phyloP scores from a whole-genome alignment of 208 protist genomes.

The Paratrypanosoma confusum region DNA sequence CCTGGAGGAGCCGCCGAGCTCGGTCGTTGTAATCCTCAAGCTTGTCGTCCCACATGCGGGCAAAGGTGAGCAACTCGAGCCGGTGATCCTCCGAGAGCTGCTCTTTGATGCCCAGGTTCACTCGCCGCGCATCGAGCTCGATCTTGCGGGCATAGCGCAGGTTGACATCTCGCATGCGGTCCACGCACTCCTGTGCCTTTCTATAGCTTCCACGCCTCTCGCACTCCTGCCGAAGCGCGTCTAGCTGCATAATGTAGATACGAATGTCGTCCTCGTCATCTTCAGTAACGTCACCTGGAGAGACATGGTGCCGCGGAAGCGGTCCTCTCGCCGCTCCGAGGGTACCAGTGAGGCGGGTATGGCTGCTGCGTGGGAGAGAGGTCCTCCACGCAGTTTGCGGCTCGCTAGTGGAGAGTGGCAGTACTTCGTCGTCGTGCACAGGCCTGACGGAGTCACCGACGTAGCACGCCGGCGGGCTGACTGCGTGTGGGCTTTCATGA shows the following conservation, averaged over 20 bases:
- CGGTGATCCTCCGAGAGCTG: constrained; percentile 18
- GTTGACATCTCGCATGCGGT: constrained; percentile 32
- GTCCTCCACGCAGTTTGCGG: too few species aligned
- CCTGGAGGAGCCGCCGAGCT: constrained; percentile 14
- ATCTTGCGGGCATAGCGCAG: constrained; percentile 28
- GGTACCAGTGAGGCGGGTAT: too few species aligned
- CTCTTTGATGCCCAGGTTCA: constrained; percentile 13
- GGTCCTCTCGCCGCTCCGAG: too few species aligned
- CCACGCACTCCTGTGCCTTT: constrained; percentile 30
- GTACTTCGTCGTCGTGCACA: too few species aligned
- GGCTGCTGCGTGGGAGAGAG: too few species aligned
- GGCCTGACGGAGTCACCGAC: too few species aligned
- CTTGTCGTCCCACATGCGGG: constrained; percentile 22
- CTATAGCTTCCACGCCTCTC: constrained; percentile 19
- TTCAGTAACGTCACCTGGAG: constrained; percentile 3
- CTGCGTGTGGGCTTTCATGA: too few species aligned
- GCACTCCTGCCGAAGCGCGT: constrained; percentile 31
- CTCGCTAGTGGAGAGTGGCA: too few species aligned
- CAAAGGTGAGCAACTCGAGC: constrained; percentile 24
- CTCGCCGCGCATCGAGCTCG: constrained; percentile 11
- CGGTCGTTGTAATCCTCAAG: constrained; percentile 22
- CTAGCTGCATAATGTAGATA: constrained; percentile 25
- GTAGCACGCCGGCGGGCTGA: too few species aligned
- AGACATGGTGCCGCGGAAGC: too few species aligned
- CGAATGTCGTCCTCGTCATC: constrained; percentile 20